phyloP scores from a whole-genome alignment of 2,329 filamentous ascomycete species.

The Sphaceloma murrayae region DNA sequence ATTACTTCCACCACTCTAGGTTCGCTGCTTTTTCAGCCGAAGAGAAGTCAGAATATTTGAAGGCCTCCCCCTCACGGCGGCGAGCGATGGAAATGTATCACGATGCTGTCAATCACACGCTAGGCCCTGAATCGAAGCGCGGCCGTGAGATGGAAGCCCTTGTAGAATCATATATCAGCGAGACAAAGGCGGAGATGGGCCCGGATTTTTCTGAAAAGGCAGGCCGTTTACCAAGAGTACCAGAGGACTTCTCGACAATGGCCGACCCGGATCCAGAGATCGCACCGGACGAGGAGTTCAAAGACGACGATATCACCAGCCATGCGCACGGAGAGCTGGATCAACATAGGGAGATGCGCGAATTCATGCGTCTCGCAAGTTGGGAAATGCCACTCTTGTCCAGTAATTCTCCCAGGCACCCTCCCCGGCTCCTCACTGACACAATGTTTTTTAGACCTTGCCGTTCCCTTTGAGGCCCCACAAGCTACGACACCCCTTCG shows the following conservation, averaged over 20 bases:
- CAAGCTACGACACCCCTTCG: conserved; percentile 61
- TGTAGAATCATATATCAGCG: conserved; percentile 8
- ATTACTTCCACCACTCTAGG: conserved; percentile 19
- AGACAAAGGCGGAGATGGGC: conserved; percentile 17
- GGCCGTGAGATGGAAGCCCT: conserved; percentile 12
- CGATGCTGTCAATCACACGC: conserved; percentile 7
- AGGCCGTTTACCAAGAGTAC: conserved; percentile 6
- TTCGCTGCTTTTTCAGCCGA: conserved; percentile 18
- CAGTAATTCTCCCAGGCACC: conserved; percentile 44
- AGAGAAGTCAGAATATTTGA: conserved; percentile 19
- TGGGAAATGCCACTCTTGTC: conserved; percentile 93
- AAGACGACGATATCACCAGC: conserved; percentile 74
- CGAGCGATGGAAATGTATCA: conserved; percentile 17
- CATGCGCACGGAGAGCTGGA: conserved; percentile 81
- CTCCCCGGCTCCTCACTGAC: neutral
- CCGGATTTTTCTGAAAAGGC: conserved; percentile 14
- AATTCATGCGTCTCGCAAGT: conserved; percentile 76
- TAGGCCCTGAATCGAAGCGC: conserved; percentile 17
- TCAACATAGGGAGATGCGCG: conserved; percentile 74
- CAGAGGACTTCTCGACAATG: conserved; percentile 21
- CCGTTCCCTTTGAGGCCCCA: conserved; percentile 70
- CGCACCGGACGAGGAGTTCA: conserved; percentile 43
- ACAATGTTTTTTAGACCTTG: conserved; percentile 52
- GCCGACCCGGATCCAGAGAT: conserved; percentile 23
- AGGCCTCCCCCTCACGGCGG: conserved; percentile 18